Conservation (phyloP, 495 filamentous ascomycete genomes). For the Aspergillus nidulans region DNA sequence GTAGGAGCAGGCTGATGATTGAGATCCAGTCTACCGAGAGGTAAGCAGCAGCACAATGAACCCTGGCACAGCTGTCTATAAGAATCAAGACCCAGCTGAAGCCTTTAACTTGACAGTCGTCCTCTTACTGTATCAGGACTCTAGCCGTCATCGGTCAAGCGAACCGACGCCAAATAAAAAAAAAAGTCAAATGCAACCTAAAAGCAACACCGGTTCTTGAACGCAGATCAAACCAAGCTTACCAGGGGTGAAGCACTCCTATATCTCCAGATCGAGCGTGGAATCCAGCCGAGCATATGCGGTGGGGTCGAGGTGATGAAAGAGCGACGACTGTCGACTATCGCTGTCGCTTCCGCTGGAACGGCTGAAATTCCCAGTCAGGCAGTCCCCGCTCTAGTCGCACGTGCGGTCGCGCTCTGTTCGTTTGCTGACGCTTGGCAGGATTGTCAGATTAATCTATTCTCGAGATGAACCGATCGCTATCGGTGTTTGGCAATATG, state of each 20-base stretch:
- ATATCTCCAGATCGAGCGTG: background rate
- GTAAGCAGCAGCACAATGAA: no score
- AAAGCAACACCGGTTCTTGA: background rate
- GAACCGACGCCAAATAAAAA: no score
- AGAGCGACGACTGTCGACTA: no score
- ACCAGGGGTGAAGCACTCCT: background rate
- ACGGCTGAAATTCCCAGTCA: no score
- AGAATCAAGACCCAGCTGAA: no score
- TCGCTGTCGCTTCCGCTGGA: no score
- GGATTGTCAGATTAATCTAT: background rate
- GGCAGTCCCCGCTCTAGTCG: background rate
- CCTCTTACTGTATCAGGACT: no score
- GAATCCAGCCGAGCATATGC: background rate
- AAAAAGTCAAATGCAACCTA: background rate
- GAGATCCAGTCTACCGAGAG: background rate
- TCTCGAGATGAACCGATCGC: background rate
- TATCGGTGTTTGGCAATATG: no score
- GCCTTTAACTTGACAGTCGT: no score
- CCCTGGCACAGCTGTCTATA: no score
- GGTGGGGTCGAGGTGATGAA: no score
- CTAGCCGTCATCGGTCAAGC: no score
- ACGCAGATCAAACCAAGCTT: background rate
- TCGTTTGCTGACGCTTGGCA: constrained; percentile 1
- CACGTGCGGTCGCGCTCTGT: background rate
- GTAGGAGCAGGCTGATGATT: background rate